Base-by-base conservation (phyloP, 2,329 filamentous ascomycete species). In the Cordyceps farinosa region DNA sequence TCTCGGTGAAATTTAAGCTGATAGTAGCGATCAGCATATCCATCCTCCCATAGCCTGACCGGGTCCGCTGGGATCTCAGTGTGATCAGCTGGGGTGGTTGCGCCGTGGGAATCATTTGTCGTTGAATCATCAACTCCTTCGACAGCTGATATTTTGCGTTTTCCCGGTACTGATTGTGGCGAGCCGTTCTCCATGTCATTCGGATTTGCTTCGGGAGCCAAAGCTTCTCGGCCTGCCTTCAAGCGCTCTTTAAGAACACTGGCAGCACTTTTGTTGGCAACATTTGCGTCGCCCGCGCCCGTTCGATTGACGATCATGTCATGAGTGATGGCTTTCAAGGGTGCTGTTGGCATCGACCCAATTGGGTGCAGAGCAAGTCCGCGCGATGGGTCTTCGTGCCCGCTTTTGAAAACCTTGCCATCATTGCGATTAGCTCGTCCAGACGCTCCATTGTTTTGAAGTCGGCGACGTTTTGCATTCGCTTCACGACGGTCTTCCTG, bases 1-100 rank as follows among this genome's bases (percentile, higher is more conserved):
- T 90, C 87, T 53, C 91, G 91, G 56, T 91, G 83, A 72, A 99
- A 99, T 74, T 99, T 99, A 74, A 97, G 92, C 74, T 97, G 90
- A 73, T 99, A 99, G 76, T 99, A 99, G 53, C 95, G 86, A 76
- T 97, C 94, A 57, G 90, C 88, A 74, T 99, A 99, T 8, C 95
- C 95, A 59, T 93, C 88, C 72, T 99, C 95, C 95, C 95, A 99
- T 13, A 99, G 81, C 64, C 89, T 87, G 59, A 99, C 90, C 22
- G 88, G 91, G 72, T 99, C 95, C 65, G 87, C 82, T 2, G 90
- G 86, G 22, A 84, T 83, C 47, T 89, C 87, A 2, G 73, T 70
- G 13, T 80, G 77, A 27, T 83, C 77, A 47, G 79, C 73, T 6
- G 80, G 74, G 15, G 80, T 80, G 54, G 77, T 77, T 40, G 82